A percentile compares a stretch with the other conserved stretches of the same genome.
These are phyloP conservation scores for Heteromeles arbutifolia DNA, from an alignment of 306 rosid species.

Conservation along the genomic window DNA sequence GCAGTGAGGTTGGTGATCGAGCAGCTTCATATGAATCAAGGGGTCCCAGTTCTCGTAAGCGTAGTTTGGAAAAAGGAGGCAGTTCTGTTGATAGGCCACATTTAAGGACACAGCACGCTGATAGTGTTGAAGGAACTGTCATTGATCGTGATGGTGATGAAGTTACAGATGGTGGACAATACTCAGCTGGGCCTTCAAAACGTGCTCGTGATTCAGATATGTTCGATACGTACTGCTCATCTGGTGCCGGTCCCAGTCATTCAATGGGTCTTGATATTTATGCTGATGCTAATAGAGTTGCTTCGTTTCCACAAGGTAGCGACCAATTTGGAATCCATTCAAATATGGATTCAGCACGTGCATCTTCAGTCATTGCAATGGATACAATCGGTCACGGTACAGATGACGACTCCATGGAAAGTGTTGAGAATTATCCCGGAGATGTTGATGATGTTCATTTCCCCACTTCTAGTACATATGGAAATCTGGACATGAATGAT, in stretches of 20 bases:
- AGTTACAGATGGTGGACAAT: constrained; percentile 80
- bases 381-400: constrained; percentile 76
- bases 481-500: constrained; percentile 86
- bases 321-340: constrained; percentile 65
- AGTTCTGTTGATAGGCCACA: constrained; percentile 71
- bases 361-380: constrained; percentile 99
- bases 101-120: constrained; percentile 84
- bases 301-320: constrained; percentile 68
- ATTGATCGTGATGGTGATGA: constrained; percentile 96
- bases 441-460: constrained; percentile 82
- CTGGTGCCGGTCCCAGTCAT: constrained; percentile 93
- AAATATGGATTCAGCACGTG: constrained; percentile 80
- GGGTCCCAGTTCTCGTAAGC: constrained; percentile 95
- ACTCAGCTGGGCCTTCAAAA: constrained; percentile 93
- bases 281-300: constrained; percentile 49
- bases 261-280: constrained; percentile 74
- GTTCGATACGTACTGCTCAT: constrained; percentile 69
- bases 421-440: constrained; percentile 91
- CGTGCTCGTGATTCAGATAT: constrained; percentile 79
- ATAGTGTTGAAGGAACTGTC: constrained; percentile 97
- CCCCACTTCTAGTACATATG: constrained; percentile 85
- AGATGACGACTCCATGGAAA: constrained; percentile 91
- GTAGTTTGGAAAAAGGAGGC: constrained; percentile 83
- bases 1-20: constrained; percentile 96
- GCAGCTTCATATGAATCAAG: constrained; percentile 96